phyloP scores from a whole-genome alignment of 331 rosid species.

The Prunus yedoensis region DNA sequence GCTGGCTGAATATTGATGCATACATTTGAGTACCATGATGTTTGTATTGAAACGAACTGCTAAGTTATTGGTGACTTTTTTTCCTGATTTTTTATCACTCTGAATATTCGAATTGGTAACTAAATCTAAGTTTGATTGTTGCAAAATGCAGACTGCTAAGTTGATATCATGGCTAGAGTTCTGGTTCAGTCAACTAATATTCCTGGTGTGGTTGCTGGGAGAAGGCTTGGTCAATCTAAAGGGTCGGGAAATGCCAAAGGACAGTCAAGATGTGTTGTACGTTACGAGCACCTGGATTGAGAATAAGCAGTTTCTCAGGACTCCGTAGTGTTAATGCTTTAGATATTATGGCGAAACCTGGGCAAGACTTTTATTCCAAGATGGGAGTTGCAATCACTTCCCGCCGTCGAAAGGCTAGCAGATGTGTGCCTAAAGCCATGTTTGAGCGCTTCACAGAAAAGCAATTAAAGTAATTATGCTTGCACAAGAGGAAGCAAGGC shows the following conservation, averaged over 20 bases:
- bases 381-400: slow-evolving; percentile 44
- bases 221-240: slow-evolving; percentile 42
- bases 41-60: background rate
- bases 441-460: slow-evolving; percentile 96
- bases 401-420: slow-evolving; percentile 50
- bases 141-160: slow-evolving; percentile 25
- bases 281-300: slow-evolving; percentile 36
- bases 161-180: slow-evolving; percentile 63
- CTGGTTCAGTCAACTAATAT: slow-evolving; percentile 64
- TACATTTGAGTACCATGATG: background rate
- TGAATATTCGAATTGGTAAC: background rate
- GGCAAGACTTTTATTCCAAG: slow-evolving; percentile 45
- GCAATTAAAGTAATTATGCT: slow-evolving; percentile 96
- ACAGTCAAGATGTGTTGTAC: slow-evolving; percentile 55
- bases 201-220: slow-evolving; percentile 51
- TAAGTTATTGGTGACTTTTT: background rate
- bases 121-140: background rate
- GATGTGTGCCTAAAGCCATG: slow-evolving; percentile 82
- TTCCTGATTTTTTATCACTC: background rate
- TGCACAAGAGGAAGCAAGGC: slow-evolving; percentile 96
- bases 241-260: slow-evolving; percentile 50
- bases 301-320: slow-evolving; percentile 61
- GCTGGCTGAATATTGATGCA: background rate
- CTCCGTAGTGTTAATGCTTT: slow-evolving; percentile 53
- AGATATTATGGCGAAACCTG: slow-evolving; percentile 51